Evolutionary conservation across 352 stramenopile genomes (phyloP), one percentile per base, ranked within the genome.

Genomic region (Paralagenidium karlingii): DNA sequence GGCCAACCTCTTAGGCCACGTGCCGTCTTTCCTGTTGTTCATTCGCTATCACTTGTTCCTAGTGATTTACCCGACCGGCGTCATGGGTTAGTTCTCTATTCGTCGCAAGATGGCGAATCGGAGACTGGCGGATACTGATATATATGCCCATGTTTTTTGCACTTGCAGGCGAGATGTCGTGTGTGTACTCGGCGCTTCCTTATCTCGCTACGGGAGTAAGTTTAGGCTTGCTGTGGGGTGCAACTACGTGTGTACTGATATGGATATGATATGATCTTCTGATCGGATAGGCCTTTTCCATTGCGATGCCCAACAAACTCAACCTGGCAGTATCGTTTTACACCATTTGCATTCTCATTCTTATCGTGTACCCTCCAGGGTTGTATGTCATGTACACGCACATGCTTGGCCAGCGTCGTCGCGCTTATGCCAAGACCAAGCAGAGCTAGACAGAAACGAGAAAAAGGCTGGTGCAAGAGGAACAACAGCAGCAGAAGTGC

Each of bases 1-100:
- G 15, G 63, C 95, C 43, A 97, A 97, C 51, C 51, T 98, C 37
- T 68, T 96, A 58, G 67, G 90, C 37, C 80, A 63, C 34, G 87
- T 96, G 53, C 95, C 95, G n/a, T 93, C 77, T 47, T 84, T 85
- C 45, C 68, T 99, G 25, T 97, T 98, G 58, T 99, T 92, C 69
- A 56, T 98, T 26, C 86, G 94, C 40, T 99, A 99, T 61, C 95
- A 96, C 43, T 69, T 99, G 18, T 99, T 99, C 70, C 91, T 95
- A 52, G 61, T 99, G 42, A 73, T 99, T 13, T 99, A 99, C 68
- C 94, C 95, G 10, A 97, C 89, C 30, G 94, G 94, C 38, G 96
- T 99, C 43, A 71, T 71, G 3, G 94, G 94, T 58, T 86, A 91
- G 64, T 57, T 81, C 11, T 29, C 8, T 32, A 37, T 38, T 19